A percentile compares a stretch with the other conserved stretches of the same genome.
These are phyloP conservation scores for Coprinopsis marcescibilis DNA, from an alignment of 768 basidiomycete genomes.

Conservation along the genomic window DNA sequence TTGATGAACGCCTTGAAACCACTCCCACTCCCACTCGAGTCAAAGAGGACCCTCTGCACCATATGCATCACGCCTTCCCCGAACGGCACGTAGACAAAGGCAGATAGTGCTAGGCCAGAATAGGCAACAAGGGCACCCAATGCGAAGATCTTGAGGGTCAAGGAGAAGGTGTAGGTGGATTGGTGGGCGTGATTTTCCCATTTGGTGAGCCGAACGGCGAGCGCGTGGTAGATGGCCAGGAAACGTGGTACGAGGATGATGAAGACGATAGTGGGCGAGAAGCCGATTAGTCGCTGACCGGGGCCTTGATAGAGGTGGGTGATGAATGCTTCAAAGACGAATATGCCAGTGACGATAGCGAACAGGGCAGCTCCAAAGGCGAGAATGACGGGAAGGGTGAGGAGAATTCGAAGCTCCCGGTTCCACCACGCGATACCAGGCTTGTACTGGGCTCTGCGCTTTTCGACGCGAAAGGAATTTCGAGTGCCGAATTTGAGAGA, in stretches of 20 bases:
- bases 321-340: constrained; percentile 87
- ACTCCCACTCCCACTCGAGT: constrained; percentile 15
- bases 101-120: constrained; percentile 85
- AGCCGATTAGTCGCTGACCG: constrained; percentile 72
- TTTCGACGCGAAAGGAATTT: constrained; percentile 73
- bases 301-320: constrained; percentile 85
- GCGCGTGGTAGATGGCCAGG: constrained; percentile 62
- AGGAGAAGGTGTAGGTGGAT: constrained; percentile 67
- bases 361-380: constrained; percentile 67
- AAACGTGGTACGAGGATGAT: constrained; percentile 75
- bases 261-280: constrained; percentile 82
- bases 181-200: constrained; percentile 93
- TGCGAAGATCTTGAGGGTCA: constrained; percentile 88
- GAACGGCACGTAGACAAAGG: constrained; percentile 93
- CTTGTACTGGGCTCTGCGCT: constrained; percentile 54
- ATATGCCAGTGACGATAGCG: constrained; percentile 72
- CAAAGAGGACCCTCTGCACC: constrained; percentile 39
- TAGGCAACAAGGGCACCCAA: constrained; percentile 88
- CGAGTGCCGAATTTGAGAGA: constrained; percentile 78
- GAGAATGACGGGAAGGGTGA: constrained; percentile 66
- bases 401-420: constrained; percentile 60
- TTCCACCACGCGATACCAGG: constrained; percentile 66
- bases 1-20: constrained; percentile 19
- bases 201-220: constrained; percentile 63
- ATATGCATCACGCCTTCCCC: constrained; percentile 76